A percentile compares a stretch with the other conserved stretches of the same genome.
These are phyloP conservation scores for Cercophora newfieldiana DNA, from an alignment of 495 filamentous ascomycete species.

Conservation along the genomic window DNA sequence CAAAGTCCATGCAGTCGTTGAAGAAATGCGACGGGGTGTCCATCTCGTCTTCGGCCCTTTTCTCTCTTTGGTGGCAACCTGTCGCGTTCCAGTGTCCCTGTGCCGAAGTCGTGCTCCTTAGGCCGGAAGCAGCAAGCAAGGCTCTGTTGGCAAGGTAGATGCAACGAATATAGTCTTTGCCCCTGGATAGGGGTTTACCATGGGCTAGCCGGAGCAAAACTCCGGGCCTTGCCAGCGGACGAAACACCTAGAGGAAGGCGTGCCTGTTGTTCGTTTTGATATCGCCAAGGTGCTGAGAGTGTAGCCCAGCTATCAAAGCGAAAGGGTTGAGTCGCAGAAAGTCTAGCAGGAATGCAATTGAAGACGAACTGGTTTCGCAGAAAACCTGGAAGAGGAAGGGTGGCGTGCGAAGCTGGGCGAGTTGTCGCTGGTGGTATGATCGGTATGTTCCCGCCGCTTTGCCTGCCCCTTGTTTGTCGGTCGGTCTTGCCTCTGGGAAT, in stretches of 20 bases:
- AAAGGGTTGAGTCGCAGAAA: background rate
- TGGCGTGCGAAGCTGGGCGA: too few relatives aligned
- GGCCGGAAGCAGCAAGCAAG: background rate
- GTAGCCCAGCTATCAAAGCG: background rate
- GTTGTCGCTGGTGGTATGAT: background rate
- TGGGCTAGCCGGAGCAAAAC: constrained; percentile 20
- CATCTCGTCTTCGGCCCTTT: constrained; percentile 21
- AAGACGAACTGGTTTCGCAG: background rate
- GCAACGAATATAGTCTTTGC: background rate
- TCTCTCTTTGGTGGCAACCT: background rate
- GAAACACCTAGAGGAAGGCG: constrained; percentile 16
- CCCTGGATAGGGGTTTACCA: background rate
- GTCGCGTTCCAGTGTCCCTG: constrained; percentile 1
- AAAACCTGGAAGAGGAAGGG: too few relatives aligned
- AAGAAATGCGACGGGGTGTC: constrained; percentile 34
- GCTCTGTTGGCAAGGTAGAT: background rate
- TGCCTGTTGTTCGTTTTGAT: background rate
- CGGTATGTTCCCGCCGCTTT: background rate
- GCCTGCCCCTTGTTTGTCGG: background rate
- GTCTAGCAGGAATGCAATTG: background rate
- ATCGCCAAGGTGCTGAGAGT: background rate
- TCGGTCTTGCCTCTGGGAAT: background rate
- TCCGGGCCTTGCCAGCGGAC: constrained; percentile 14
- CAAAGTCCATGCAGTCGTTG: constrained; percentile 29
- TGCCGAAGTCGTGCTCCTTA: background rate